These are phyloP conservation scores for Pichia phayaonensis DNA, from an alignment of 805 yeast genomes.

Conservation along the genomic window DNA sequence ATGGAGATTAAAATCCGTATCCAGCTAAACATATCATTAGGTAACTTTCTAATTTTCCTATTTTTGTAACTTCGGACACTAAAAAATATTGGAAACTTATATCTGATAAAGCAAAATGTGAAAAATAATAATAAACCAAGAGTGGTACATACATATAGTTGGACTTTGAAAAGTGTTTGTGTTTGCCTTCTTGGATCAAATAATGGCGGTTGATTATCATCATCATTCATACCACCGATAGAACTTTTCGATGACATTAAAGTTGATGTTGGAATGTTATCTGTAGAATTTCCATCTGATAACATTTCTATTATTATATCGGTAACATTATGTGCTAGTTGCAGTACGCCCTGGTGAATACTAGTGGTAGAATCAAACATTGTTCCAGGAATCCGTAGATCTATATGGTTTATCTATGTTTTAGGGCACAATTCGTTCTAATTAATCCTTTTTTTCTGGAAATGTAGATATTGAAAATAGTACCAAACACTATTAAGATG, in stretches of 20 bases:
- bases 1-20: constrained; percentile 38
- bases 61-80: constrained; percentile 47
- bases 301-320: not conserved
- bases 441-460: too few relatives aligned
- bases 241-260: not conserved
- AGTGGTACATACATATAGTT: constrained; percentile 40
- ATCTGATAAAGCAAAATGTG: constrained; percentile 43
- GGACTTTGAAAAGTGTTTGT: constrained; percentile 53
- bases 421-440: too few relatives aligned
- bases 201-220: constrained; percentile 30
- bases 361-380: not conserved
- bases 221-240: not conserved
- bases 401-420: too few relatives aligned
- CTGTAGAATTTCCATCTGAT: not conserved
- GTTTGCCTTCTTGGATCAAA: constrained; percentile 35
- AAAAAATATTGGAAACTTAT: constrained; percentile 50
- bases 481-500: too few relatives aligned
- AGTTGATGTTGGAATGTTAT: not conserved
- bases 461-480: too few relatives aligned
- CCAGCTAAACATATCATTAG: constrained; percentile 47
- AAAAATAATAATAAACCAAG: constrained; percentile 41
- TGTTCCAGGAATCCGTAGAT: not conserved
- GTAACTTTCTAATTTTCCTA: constrained; percentile 36
- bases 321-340: not conserved
- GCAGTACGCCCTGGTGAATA: not conserved